Conservation (phyloP, 2,329 filamentous ascomycete genomes). For the Fusarium duplospermum region DNA sequence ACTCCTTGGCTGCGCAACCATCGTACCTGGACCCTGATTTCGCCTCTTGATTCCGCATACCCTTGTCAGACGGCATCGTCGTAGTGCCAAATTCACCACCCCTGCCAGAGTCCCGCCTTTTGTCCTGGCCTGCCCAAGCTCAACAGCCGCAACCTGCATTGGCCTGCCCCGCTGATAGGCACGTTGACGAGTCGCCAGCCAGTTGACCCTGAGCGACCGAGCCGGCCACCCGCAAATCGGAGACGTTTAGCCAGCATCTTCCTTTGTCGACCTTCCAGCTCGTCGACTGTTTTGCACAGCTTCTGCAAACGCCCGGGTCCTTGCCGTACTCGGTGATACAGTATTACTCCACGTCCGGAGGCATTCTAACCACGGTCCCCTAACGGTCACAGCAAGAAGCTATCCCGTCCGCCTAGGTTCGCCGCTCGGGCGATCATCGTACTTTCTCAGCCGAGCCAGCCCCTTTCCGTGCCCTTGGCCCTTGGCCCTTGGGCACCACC, state of each 20-base stretch:
- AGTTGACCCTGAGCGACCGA: conserved; percentile 32
- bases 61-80: conserved; percentile 33
- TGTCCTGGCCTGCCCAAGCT: conserved; percentile 30
- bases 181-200: conserved; percentile 30
- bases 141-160: conserved; percentile 40
- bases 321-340: conserved; percentile 28
- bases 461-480: conserved; percentile 39
- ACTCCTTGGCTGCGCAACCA: conserved; percentile 15
- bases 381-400: conserved; percentile 14
- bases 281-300: conserved; percentile 10
- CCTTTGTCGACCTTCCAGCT: conserved; percentile 20
- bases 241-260: conserved; percentile 24
- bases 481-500: conserved; percentile 32
- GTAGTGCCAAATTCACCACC: conserved; percentile 32
- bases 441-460: conserved; percentile 37
- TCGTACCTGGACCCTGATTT: conserved; percentile 37
- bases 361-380: neutral
- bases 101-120: conserved; percentile 35
- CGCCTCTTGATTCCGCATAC: conserved; percentile 13
- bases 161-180: conserved; percentile 42
- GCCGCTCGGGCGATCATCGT: conserved; percentile 37
- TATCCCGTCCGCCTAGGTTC: conserved; percentile 14
- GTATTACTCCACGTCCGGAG: conserved; percentile 4
- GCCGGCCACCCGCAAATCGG: conserved; percentile 37
- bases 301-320: conserved; percentile 24